Conservation (phyloP, 148 eudicot species). For the Chenopodium formosanum region DNA sequence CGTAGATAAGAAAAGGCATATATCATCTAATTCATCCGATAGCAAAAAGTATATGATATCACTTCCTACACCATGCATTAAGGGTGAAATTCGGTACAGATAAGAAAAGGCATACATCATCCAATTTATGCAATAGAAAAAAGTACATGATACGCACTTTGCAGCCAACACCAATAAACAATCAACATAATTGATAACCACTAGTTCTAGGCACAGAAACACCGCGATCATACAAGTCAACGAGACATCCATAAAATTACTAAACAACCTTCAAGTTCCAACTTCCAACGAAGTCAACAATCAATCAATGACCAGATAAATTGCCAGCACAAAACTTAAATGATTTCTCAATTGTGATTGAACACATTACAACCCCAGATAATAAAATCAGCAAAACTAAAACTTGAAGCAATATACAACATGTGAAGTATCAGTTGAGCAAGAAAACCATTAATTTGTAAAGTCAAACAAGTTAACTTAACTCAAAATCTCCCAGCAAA, state of each 20-base stretch:
- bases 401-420: conserved; percentile 27
- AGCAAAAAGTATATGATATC: neutral
- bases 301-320: too few species aligned
- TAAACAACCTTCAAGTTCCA: neutral
- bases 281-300: neutral
- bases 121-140: neutral
- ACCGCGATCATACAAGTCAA: neutral
- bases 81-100: neutral
- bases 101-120: neutral
- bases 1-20: neutral
- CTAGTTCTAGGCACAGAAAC: neutral
- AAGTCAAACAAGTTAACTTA: conserved; percentile 36
- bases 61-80: neutral
- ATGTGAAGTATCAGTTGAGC: conserved; percentile 11
- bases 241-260: neutral
- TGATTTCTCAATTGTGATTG: neutral
- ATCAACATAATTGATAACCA: neutral
- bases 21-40: neutral
- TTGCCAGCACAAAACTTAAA: neutral
- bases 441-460: conserved; percentile 11
- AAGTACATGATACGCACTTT: neutral
- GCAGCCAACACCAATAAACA: neutral
- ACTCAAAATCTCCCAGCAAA: conserved; percentile 29
- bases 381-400: conserved; percentile 15
- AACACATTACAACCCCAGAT: conserved; percentile 3